phyloP scores from a whole-genome alignment of 306 rosid genomes.

The Trichosanthes cucumerina region DNA sequence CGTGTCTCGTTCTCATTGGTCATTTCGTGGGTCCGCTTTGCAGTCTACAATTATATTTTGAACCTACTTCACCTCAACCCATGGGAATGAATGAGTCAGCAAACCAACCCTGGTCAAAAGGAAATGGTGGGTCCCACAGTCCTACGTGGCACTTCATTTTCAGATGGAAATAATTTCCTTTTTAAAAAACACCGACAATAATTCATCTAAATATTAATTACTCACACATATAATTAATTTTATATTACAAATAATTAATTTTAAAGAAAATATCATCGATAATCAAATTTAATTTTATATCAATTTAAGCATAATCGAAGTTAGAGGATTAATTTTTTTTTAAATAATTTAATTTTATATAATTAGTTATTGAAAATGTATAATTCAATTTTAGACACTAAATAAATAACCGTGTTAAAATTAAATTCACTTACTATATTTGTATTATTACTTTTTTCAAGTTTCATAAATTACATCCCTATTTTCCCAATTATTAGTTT shows the following conservation, averaged over 20 bases:
- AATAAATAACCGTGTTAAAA: neutral
- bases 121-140: neutral
- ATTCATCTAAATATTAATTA: neutral
- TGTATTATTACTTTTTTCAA: neutral
- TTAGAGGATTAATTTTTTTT: too few relatives aligned
- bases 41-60: neutral
- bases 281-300: too few relatives aligned
- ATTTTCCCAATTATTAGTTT: neutral
- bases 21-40: neutral
- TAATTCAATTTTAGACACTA: neutral
- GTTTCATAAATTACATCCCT: neutral
- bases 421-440: neutral
- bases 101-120: neutral
- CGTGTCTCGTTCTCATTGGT: neutral
- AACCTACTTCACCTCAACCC: slow-evolving; percentile 10
- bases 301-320: too few relatives aligned
- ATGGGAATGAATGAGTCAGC: neutral
- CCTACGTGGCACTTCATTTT: neutral
- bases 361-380: neutral
- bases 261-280: too few relatives aligned
- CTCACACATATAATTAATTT: neutral
- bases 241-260: too few relatives aligned
- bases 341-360: too few relatives aligned
- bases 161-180: neutral
- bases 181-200: neutral